Conservation (phyloP, 768 basidiomycete genomes). For the Rubroboletus satanas region DNA sequence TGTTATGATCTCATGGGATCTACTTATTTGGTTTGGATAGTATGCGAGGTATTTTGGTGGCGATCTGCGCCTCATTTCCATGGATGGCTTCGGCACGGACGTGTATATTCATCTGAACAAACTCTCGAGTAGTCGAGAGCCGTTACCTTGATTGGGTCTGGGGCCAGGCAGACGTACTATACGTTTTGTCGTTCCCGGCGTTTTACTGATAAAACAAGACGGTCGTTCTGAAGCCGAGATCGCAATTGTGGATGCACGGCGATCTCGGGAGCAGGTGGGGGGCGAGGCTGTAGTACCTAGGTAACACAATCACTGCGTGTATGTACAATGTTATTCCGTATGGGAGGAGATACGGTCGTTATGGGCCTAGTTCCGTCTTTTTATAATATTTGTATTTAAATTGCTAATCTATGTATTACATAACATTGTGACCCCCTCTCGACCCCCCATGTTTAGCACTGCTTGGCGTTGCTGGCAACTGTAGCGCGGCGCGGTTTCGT, state of each 20-base stretch:
- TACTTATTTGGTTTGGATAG: slow-evolving; percentile 30
- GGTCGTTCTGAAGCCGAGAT: neutral
- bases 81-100: slow-evolving; percentile 95
- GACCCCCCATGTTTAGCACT: slow-evolving; percentile 23
- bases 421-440: neutral
- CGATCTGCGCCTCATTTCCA: slow-evolving; percentile 87
- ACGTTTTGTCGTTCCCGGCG: neutral
- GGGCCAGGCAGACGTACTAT: neutral
- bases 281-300: neutral
- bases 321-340: neutral
- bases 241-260: neutral
- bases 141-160: slow-evolving; percentile 42
- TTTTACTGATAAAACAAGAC: neutral
- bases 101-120: slow-evolving; percentile 89
- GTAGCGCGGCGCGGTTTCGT: slow-evolving; percentile 6
- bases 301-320: neutral
- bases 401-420: neutral
- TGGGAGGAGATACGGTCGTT: neutral
- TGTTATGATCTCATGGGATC: neutral
- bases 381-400: too few relatives aligned
- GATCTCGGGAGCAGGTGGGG: neutral
- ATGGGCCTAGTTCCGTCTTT: neutral
- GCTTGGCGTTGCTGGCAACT: slow-evolving; percentile 8
- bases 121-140: slow-evolving; percentile 80
- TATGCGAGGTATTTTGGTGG: slow-evolving; percentile 95